These are phyloP conservation scores for Sphenostylis stenocarpa DNA, from an alignment of 306 rosid species.

Conservation along the genomic window DNA sequence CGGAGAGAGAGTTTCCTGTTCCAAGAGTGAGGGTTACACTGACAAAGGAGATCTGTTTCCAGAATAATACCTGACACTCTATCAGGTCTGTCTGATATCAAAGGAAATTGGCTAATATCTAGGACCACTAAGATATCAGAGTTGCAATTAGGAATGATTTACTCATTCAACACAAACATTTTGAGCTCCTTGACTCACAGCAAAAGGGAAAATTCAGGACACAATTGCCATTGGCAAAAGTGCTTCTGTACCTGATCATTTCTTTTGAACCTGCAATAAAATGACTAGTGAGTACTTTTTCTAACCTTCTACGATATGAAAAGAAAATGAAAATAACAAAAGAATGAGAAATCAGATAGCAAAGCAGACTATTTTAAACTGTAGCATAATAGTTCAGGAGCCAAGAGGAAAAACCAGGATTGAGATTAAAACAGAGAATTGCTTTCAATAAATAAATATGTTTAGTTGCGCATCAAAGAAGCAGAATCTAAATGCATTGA, in stretches of 20 bases:
- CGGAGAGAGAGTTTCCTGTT: conserved; percentile 27
- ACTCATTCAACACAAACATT: conserved; percentile 40
- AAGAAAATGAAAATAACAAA: conserved; percentile 15
- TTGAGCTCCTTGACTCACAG: conserved; percentile 43
- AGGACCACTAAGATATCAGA: conserved; percentile 40
- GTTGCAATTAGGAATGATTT: conserved; percentile 28
- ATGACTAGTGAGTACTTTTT: conserved; percentile 9
- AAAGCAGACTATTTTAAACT: not conserved
- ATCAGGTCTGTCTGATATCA: conserved; percentile 32
- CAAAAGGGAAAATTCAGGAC: conserved; percentile 30
- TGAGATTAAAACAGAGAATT: not conserved
- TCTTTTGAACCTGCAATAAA: conserved; percentile 55
- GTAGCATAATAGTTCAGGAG: conserved; percentile 16
- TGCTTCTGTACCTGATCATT: conserved; percentile 36
- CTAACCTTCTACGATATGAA: not conserved
- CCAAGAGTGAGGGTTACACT: conserved; percentile 33
- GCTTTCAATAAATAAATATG: conserved; percentile 10
- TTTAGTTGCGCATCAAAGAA: not conserved
- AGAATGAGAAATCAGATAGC: conserved; percentile 28
- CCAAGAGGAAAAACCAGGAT: conserved; percentile 7
- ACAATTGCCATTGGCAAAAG: conserved; percentile 29
- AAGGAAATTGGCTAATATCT: conserved; percentile 32
- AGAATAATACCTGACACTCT: conserved; percentile 31
- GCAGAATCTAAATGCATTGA: conserved; percentile 10
- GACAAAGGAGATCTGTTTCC: conserved; percentile 84